Conservation (phyloP, 176 grass and related monocot genomes). For the Saccharum spontaneum region DNA sequence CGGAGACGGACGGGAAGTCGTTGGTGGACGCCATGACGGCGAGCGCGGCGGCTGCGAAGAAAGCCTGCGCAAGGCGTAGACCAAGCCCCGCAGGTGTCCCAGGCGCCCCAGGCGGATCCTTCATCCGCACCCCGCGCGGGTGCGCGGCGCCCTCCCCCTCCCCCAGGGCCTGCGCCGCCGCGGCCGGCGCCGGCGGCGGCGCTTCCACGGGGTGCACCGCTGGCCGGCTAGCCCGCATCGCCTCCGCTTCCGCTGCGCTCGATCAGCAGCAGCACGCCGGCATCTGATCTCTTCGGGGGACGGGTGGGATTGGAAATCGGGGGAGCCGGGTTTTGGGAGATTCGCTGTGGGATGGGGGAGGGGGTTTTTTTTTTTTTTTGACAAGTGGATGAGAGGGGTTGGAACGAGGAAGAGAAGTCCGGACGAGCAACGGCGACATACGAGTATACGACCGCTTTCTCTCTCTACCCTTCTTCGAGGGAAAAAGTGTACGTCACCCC, state of each 20-base stretch:
- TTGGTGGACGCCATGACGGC: constrained; percentile 75
- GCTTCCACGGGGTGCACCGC: constrained; percentile 89
- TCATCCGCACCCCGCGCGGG: constrained; percentile 67
- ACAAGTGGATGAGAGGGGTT: no score
- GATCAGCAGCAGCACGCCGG: neutral
- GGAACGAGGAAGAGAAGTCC: no score
- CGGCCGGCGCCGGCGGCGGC: constrained; percentile 54
- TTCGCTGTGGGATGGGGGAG: neutral
- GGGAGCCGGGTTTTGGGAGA: constrained; percentile 25
- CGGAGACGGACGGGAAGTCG: constrained; percentile 85
- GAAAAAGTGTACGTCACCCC: no score
- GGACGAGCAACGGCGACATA: no score
- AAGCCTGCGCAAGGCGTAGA: constrained; percentile 66
- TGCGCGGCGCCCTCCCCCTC: constrained; percentile 28
- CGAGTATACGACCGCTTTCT: no score
- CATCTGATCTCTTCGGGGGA: constrained; percentile 24
- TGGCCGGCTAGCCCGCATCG: constrained; percentile 75
- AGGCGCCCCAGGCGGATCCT: constrained; percentile 65
- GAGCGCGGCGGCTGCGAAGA: constrained; percentile 71
- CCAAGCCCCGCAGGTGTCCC: constrained; percentile 64
- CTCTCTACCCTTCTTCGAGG: no score
- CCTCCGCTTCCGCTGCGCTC: neutral
- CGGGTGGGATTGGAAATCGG: neutral
- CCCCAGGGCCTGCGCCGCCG: constrained; percentile 36
- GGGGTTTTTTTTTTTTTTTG: neutral